Base-by-base conservation (phyloP, 345 rosid species). In the Rhodamnia rubescens region DNA sequence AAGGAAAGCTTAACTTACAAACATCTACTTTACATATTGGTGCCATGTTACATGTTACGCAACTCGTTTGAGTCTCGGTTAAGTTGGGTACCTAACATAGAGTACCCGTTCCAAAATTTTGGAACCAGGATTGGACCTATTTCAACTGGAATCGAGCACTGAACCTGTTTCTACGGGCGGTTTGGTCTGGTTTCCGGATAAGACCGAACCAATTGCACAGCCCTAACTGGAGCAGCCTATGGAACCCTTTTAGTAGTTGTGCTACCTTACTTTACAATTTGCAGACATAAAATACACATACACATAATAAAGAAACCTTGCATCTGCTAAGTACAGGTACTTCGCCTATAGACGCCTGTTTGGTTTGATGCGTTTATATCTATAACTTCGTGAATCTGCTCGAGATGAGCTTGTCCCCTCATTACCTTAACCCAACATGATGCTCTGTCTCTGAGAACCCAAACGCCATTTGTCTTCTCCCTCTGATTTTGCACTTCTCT, bases 91-190 rank as follows among this genome's bases (percentile, higher is more conserved):
- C 40, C 36, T 27, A 27, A 1, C 36, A 0, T 6, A n/a, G 4
- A 1, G 13, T 58, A 58, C 12, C 12, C 0, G 9, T 58, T 58
- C 36, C 16, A 57, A 57, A 24, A 58, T n/a, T n/a, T 26, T 26
- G 69, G 69, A 5, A 58, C n/a, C 0, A 4, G 18, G 32, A 3
- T 12, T 1, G 8, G 14, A 57, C 29, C 29, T 57, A 2, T 1
- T 11, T 27, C 6, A 1, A 26, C 0, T 57, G n/a, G 29, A 57
- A 57, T 12, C 4, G 5, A 2, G 14, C 2, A 57, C 12, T 1
- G 0, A 3, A 57, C 36, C 1, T 27, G 4, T 27, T 59, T 59
- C 5, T 27, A 2, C 27, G 29, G 36, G 0, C 3, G 2, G 2
- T n/a, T 27, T 5, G 16, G 29, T 57, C 64, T 2, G 5, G 1